These are phyloP conservation scores for Globisporangium polare DNA, from an alignment of 352 stramenopile genomes.

Conservation along the genomic window DNA sequence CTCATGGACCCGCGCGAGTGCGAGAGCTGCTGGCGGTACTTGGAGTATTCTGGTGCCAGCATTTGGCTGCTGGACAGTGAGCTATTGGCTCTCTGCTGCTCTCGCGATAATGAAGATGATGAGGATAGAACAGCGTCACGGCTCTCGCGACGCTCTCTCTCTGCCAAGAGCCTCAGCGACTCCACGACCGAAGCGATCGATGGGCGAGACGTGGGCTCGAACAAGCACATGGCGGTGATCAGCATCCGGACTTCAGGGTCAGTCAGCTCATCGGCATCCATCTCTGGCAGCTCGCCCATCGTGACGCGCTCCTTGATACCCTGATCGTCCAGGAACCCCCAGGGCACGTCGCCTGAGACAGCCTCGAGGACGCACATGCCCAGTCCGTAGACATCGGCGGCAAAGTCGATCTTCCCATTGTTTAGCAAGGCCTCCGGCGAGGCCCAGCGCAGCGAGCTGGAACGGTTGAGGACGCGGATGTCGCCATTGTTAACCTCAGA, in stretches of 20 bases:
- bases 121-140: background rate
- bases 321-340: slow-evolving; percentile 45
- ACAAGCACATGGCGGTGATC: background rate
- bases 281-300: slow-evolving; percentile 34
- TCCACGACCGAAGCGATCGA: slow-evolving; percentile 44
- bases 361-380: slow-evolving; percentile 67
- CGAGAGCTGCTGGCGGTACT: slow-evolving; percentile 18
- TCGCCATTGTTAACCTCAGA: background rate
- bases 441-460: slow-evolving; percentile 42
- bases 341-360: slow-evolving; percentile 53
- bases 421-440: slow-evolving; percentile 39
- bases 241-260: background rate
- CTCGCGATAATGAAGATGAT: background rate
- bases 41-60: slow-evolving; percentile 6
- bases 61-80: background rate
- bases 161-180: slow-evolving; percentile 37
- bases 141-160: slow-evolving; percentile 31
- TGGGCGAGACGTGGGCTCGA: slow-evolving; percentile 23
- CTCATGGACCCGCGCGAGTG: slow-evolving; percentile 13
- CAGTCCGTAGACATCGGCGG: slow-evolving; percentile 57
- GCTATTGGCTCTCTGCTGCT: background rate
- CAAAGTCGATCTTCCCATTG: slow-evolving; percentile 4
- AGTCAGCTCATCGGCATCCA: slow-evolving; percentile 8
- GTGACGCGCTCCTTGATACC: slow-evolving; percentile 37
- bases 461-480: background rate